A percentile compares a stretch with the other conserved stretches of the same genome.
Conservation (phyloP, 257 asterid genomes). For the Jacaranda copaia region DNA sequence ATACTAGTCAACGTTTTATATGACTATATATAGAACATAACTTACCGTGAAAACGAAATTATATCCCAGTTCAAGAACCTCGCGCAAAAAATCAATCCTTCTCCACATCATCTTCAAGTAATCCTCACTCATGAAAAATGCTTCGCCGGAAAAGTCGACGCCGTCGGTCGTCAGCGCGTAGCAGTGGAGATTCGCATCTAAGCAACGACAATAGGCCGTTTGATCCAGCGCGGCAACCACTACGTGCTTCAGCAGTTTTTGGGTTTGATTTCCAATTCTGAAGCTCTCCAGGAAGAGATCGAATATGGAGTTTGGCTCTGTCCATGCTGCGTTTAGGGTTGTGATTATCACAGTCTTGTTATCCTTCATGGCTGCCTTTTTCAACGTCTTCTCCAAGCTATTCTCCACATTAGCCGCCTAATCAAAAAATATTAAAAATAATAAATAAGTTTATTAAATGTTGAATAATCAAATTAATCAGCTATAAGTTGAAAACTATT, state of each 20-base stretch:
- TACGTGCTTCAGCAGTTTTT: conserved; percentile 49
- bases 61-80: conserved; percentile 57
- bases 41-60: conserved; percentile 67
- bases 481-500: too few relatives aligned
- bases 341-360: conserved; percentile 69
- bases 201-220: conserved; percentile 60
- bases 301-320: conserved; percentile 59
- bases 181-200: conserved; percentile 48
- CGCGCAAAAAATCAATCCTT: conserved; percentile 55
- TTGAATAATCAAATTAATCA: too few relatives aligned
- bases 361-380: conserved; percentile 52
- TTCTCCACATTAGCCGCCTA: conserved; percentile 39
- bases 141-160: conserved; percentile 65
- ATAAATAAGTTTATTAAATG: too few relatives aligned
- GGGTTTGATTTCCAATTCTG: conserved; percentile 62
- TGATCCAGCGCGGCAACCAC: conserved; percentile 61
- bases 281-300: conserved; percentile 70
- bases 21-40: too few relatives aligned
- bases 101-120: conserved; percentile 75
- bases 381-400: conserved; percentile 44
- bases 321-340: conserved; percentile 70
- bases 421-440: not conserved
- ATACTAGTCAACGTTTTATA: too few relatives aligned
- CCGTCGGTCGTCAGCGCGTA: conserved; percentile 53
- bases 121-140: conserved; percentile 52